Evolutionary conservation across 2,329 filamentous ascomycete genomes (phyloP).

Genomic region (Colletotrichum ledebouriae): DNA sequence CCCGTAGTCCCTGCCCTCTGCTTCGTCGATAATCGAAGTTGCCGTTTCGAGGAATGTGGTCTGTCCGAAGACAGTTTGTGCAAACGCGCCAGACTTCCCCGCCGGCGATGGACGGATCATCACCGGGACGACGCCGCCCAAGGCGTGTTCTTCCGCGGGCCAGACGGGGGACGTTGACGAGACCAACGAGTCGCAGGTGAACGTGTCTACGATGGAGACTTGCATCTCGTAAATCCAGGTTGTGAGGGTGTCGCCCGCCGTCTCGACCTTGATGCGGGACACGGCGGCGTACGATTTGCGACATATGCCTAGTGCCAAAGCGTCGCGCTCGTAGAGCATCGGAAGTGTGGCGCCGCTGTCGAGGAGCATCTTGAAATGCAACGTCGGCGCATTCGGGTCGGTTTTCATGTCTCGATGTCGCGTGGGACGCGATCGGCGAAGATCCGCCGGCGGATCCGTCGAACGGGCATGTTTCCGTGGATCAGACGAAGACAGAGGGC

Average conservation of each 20-base stretch:
- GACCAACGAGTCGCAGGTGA: conserved; percentile 48
- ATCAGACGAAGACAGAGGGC: not conserved
- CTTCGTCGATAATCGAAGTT: conserved; percentile 19
- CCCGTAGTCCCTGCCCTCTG: conserved; percentile 42
- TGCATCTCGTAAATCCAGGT: conserved; percentile 53
- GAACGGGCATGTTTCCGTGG: not conserved
- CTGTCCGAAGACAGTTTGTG: conserved; percentile 15
- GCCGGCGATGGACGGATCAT: conserved; percentile 21
- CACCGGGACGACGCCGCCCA: conserved; percentile 43
- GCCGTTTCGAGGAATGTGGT: conserved; percentile 11
- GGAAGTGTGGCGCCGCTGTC: conserved; percentile 61
- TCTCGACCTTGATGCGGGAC: conserved; percentile 48
- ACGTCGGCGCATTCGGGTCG: conserved; percentile 45
- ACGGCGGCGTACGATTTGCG: conserved; percentile 52
- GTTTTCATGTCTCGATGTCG: conserved; percentile 23
- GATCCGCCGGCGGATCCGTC: not conserved
- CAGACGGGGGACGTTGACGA: conserved; percentile 42
- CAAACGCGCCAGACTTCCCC: conserved; percentile 1
- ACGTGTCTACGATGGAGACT: conserved; percentile 49
- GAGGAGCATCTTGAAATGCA: conserved; percentile 54
- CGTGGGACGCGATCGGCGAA: not conserved
- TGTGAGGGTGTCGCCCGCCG: conserved; percentile 40
- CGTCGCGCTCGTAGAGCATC: conserved; percentile 52
- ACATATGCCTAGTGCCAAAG: conserved; percentile 52
- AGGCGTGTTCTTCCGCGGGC: conserved; percentile 36